These are phyloP conservation scores for Stemphylium vesicarium DNA, from an alignment of 2,329 filamentous ascomycete genomes.

Conservation along the genomic window DNA sequence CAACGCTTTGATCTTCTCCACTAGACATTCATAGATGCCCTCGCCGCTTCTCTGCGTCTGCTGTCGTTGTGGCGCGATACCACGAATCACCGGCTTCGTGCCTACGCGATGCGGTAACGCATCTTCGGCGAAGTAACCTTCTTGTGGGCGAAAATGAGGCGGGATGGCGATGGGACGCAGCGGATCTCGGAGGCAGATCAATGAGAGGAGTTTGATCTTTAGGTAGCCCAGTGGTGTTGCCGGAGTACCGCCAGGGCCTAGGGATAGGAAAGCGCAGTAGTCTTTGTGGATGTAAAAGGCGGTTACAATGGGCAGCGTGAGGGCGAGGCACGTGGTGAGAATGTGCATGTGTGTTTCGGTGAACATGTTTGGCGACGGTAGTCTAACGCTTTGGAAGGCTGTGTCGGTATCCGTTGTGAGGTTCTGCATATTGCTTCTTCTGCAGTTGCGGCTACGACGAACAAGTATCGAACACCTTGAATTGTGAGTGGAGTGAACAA, in stretches of 20 bases:
- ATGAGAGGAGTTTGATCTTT: constrained; percentile 72
- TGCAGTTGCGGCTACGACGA: neutral
- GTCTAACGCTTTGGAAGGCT: neutral
- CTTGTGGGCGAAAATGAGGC: constrained; percentile 58
- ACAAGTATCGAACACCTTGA: neutral
- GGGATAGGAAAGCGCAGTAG: constrained; percentile 75
- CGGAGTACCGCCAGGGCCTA: constrained; percentile 82
- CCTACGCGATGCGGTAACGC: constrained; percentile 67
- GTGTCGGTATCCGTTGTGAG: neutral
- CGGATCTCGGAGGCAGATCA: constrained; percentile 76
- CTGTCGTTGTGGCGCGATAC: constrained; percentile 84
- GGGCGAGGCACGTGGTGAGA: constrained; percentile 7
- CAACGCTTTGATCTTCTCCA: constrained; percentile 26
- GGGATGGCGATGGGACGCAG: constrained; percentile 64
- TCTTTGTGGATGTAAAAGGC: constrained; percentile 65
- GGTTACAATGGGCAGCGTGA: constrained; percentile 35
- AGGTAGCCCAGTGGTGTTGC: constrained; percentile 75
- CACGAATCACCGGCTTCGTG: constrained; percentile 69
- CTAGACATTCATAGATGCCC: constrained; percentile 51
- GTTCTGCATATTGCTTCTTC: neutral
- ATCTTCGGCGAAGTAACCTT: constrained; percentile 62
- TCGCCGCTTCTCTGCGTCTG: constrained; percentile 69
- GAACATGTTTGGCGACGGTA: neutral
- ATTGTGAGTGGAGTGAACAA: neutral
- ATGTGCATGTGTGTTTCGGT: constrained; percentile 3